Base-by-base conservation (phyloP, 768 basidiomycete genomes). In the Podaxis sp. region DNA sequence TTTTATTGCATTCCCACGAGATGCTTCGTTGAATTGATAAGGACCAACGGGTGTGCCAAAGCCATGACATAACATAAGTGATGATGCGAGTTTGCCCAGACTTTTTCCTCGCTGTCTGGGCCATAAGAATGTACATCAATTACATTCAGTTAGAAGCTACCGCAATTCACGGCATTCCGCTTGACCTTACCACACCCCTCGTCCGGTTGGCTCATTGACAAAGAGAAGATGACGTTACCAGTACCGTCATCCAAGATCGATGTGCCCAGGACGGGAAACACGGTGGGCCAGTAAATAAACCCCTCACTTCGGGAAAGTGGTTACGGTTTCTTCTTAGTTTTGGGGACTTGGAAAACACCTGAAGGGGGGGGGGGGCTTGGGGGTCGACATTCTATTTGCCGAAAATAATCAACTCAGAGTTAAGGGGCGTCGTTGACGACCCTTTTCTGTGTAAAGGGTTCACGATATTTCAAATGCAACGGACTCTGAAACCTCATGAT, bases 111-210 rank as follows among this genome's bases (percentile, higher is more conserved):
- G n/a, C 36, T 33, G 40, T 24, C 49, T n/a, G 60, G 29, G 53
- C 53, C 46, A 29, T 36, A 24, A 37, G 29, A 13, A 61, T 41
- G 60, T 6, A 61, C 60, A 55, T 46, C 47, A 25, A 37, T 46
- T 58, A 33, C 7, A 43, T 43, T 53, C 51, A 53, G 27, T 60
- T 40, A 51, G 19, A 54, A 54, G 22, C 29, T 59, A 29, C 59
- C 59, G 59, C 51, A 60, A 53, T 53, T 43, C 59, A 60, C 59
- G 59, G 59, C 51, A 60, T 53, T 54, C 52, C 52, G 36, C 27
- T 33, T 36, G 29, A 8, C 17, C 41, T 52, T 46, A 47, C 60
- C 52, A 61, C 52, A 55, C 27, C 52, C 25, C 53, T 29, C 29
- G 27, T 24, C 29, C 60, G 60, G 60, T 37, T 61, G 41, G 41